phyloP scores from a whole-genome alignment of 225 moss, liverwort and hornwort species.

The Polytrichum commune region DNA sequence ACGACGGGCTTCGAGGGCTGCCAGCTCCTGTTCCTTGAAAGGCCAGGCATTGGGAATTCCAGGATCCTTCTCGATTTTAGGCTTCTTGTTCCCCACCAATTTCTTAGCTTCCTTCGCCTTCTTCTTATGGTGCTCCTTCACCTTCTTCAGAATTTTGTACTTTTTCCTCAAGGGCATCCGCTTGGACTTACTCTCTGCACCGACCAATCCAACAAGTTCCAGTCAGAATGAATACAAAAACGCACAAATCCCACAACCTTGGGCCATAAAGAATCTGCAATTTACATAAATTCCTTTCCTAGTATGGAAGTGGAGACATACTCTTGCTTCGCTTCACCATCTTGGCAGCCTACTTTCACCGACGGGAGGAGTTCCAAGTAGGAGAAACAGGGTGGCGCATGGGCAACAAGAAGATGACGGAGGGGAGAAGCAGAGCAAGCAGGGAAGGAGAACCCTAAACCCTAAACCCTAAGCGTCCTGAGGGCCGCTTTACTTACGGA shows the following conservation, averaged over 20 bases:
- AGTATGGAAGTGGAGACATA: constrained; percentile 19
- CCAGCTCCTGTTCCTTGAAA: constrained; percentile 90
- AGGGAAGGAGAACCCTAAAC: constrained; percentile 5
- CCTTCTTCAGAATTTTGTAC: constrained; percentile 96
- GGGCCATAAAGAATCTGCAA: too few species aligned
- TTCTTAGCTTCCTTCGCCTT: constrained; percentile 93
- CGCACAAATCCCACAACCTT: not conserved
- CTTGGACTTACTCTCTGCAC: constrained; percentile 91
- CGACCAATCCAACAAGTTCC: not conserved
- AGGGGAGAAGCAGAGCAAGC: not conserved
- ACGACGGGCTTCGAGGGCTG: constrained; percentile 81
- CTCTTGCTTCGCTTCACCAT: constrained; percentile 99
- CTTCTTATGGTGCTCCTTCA: constrained; percentile 99
- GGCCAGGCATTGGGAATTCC: constrained; percentile 99
- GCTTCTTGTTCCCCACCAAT: constrained; percentile 48
- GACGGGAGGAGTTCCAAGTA: not conserved
- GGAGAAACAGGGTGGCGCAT: not conserved
- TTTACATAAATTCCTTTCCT: too few species aligned
- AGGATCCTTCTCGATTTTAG: constrained; percentile 86
- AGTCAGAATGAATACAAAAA: constrained; percentile 1
- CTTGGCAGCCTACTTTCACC: not conserved
- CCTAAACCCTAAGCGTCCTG: constrained; percentile 30
- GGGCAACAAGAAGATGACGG: too few species aligned
- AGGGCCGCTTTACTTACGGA: too few species aligned
- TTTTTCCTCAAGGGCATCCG: constrained; percentile 86